These are phyloP conservation scores for Pyrenophora tritici-repentis DNA, from an alignment of 2,329 filamentous ascomycete species.

Conservation along the genomic window DNA sequence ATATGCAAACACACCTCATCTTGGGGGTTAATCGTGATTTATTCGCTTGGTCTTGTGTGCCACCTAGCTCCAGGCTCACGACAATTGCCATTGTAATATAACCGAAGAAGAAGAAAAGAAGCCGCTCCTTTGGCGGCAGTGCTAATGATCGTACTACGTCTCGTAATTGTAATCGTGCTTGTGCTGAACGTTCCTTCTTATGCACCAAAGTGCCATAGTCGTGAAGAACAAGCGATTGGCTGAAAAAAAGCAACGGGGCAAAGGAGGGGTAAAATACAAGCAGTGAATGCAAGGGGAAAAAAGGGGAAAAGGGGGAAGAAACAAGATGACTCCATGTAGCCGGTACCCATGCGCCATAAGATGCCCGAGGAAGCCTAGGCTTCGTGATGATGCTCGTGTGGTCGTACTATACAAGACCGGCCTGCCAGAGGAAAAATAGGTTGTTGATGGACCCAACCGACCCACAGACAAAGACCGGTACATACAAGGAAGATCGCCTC, in stretches of 20 bases:
- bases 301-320: slow-evolving; percentile 18
- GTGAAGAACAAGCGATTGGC: slow-evolving; percentile 22
- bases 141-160: slow-evolving; percentile 5
- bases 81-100: slow-evolving; percentile 10
- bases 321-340: slow-evolving; percentile 15
- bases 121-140: slow-evolving; percentile 7
- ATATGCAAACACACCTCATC: background rate
- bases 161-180: slow-evolving; percentile 7
- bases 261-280: slow-evolving; percentile 16
- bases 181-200: slow-evolving; percentile 24
- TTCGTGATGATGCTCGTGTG: slow-evolving; percentile 40
- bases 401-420: slow-evolving; percentile 45
- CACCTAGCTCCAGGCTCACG: slow-evolving; percentile 20
- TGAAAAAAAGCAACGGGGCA: slow-evolving; percentile 14
- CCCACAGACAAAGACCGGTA: background rate
- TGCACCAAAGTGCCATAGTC: slow-evolving; percentile 19
- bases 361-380: slow-evolving; percentile 40
- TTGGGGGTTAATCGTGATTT: slow-evolving; percentile 1
- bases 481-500: slow-evolving; percentile 30
- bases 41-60: slow-evolving; percentile 9
- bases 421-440: slow-evolving; percentile 21
- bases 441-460: background rate
- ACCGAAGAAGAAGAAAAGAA: background rate
- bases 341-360: slow-evolving; percentile 33
- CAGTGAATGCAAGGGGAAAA: background rate